Conservation (phyloP, 176 grass and related monocot genomes). For the Eremochloa ophiuroides region DNA sequence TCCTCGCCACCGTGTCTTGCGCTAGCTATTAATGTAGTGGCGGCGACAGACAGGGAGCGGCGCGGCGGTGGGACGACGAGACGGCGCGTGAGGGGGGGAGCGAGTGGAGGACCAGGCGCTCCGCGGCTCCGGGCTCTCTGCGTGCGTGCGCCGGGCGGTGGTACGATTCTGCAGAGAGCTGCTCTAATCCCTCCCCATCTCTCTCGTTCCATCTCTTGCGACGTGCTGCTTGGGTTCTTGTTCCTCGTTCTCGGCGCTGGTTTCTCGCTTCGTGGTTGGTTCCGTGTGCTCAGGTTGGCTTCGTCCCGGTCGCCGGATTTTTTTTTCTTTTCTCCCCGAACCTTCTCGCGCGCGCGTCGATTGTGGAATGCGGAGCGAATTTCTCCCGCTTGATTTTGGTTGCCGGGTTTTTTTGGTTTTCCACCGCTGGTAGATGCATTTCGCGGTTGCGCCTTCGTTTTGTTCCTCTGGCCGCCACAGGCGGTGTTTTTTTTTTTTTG, state of each 20-base stretch:
- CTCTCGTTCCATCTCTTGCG: background rate
- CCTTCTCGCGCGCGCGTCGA: background rate
- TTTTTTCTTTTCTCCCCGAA: background rate
- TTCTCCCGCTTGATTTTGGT: background rate
- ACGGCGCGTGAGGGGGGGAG: background rate
- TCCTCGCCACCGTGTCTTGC: background rate
- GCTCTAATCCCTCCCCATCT: too few species aligned
- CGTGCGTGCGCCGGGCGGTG: background rate
- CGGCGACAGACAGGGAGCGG: slow-evolving; percentile 5
- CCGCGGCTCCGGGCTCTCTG: background rate
- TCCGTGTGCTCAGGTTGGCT: background rate
- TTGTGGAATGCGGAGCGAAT: background rate
- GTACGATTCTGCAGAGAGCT: background rate
- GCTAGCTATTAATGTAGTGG: slow-evolving; percentile 16
- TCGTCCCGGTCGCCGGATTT: background rate
- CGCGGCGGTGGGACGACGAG: background rate
- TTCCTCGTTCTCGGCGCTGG: background rate
- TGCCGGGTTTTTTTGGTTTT: background rate
- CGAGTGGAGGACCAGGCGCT: background rate
- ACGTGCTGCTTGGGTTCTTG: background rate
- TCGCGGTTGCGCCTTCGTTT: background rate
- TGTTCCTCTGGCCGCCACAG: background rate
- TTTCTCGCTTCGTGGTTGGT: background rate
- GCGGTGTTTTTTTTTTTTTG: background rate
- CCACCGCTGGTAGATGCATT: background rate